phyloP scores from a whole-genome alignment of 208 protist species.

The Acanthamoeba polyphaga region DNA sequence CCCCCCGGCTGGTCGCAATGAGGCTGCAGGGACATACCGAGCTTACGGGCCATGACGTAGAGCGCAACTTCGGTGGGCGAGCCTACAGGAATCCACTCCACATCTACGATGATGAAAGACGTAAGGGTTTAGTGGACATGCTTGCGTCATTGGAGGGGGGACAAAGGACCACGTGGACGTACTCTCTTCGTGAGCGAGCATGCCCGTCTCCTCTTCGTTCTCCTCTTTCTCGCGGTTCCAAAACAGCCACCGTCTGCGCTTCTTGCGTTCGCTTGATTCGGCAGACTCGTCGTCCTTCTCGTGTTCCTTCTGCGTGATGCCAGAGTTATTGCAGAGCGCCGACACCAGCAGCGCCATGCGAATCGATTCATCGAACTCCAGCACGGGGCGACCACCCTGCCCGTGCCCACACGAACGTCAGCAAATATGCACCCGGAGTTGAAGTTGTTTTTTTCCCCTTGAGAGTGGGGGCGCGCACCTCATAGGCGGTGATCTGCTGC shows the following conservation, averaged over 20 bases:
- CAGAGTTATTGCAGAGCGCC: slow-evolving; percentile 54
- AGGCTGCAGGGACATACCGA: neutral
- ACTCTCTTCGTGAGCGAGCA: neutral
- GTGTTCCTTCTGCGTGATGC: slow-evolving; percentile 1
- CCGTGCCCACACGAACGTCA: neutral
- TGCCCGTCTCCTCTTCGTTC: neutral
- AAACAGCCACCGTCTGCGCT: neutral
- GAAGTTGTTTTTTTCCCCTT: neutral
- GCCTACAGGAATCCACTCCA: slow-evolving; percentile 45
- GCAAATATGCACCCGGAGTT: neutral
- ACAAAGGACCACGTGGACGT: neutral
- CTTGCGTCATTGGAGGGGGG: neutral
- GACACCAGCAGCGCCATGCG: slow-evolving; percentile 49
- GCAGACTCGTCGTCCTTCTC: neutral
- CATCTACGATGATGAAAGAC: neutral
- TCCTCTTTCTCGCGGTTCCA: neutral
- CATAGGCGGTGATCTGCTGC: neutral
- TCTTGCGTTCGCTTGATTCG: neutral
- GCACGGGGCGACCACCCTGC: neutral
- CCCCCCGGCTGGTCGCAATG: no score
- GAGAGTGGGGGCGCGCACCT: neutral
- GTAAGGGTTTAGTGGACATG: neutral
- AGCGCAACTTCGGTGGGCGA: slow-evolving; percentile 61
- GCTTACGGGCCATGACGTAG: slow-evolving; percentile 53
- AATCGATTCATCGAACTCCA: slow-evolving; percentile 33